Evolutionary conservation across 805 yeast species (phyloP).

Genomic region (Dipodascus albidus): DNA sequence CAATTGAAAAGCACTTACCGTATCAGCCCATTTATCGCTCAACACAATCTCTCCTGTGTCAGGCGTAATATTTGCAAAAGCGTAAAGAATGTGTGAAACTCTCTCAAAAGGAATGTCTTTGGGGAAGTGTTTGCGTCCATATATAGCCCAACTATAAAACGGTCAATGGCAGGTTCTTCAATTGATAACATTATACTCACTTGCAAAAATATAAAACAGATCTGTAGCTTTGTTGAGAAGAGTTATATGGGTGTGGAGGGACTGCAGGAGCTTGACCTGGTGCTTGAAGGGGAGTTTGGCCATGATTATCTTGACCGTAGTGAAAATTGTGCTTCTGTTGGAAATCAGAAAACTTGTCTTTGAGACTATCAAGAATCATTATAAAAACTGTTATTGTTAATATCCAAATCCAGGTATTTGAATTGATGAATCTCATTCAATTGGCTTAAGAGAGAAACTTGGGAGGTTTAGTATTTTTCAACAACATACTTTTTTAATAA

Average conservation of each 20-base stretch:
- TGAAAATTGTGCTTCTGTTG: neutral
- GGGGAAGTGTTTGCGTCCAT: conserved; percentile 47
- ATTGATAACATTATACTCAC: neutral
- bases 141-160: conserved; percentile 45
- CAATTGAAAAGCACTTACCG: conserved; percentile 16
- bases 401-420: neutral
- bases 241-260: neutral
- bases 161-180: neutral
- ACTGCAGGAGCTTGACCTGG: neutral
- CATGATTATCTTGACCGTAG: neutral
- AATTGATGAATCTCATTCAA: neutral
- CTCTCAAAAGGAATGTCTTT: conserved; percentile 44
- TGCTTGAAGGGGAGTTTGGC: neutral
- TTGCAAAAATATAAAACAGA: conserved; percentile 17
- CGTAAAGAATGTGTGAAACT: conserved; percentile 63
- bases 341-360: neutral
- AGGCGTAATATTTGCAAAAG: conserved; percentile 54
- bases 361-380: neutral
- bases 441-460: neutral
- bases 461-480: too few relatives aligned
- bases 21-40: conserved; percentile 60
- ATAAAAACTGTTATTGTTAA: neutral
- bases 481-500: too few relatives aligned
- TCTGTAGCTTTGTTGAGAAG: conserved; percentile 5
- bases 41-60: conserved; percentile 41